Base-by-base conservation (phyloP, 495 filamentous ascomycete species). In the Rhizodiscina lignyota region DNA sequence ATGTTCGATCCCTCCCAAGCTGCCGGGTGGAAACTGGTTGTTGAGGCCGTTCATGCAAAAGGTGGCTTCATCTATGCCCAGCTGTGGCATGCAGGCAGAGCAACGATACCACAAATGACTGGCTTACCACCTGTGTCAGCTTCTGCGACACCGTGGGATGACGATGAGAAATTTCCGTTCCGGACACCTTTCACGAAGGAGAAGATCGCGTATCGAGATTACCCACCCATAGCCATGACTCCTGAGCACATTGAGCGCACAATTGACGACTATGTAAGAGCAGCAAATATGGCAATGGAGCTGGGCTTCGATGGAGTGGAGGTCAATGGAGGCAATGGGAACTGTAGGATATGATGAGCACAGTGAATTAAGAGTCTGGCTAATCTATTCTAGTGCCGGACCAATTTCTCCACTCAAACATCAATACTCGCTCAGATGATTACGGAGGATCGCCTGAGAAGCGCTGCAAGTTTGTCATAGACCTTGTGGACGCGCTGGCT, bases 241-340 rank as follows among this genome's bases (percentile, higher is more conserved):
- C 48, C 60, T 30, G 47, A 55, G 11, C 58, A 67, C 20, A 67
- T 70, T 37, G 42, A 58, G 39, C 40, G 54, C 3, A 49, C 48
- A 15, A 56, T 63, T 27, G 32, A 22, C 16, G 59, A 60, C 26
- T 60, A 50, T 35, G 52, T 44, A 4, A 44, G 43, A 18, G 49
- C 42, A 13, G 68, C 44, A 11, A 54, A 43, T 49, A 56, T 35
- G 19, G 58, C 56, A 18, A 40, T 62, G 4, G 44, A 45, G 4
- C 50, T 47, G 3, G 58, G 61, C 11, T 70, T 70, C 40, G 68
- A 74, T 37, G 67, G 67, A 2, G 60, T 72, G 4, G 69, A 74
- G 38, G 32, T 72, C 4, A 41, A 48, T 35, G 45, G 34, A 13
- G 53, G 36, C 15, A 53, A 56, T 28, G 53, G 53, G 21, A 54